Evolutionary conservation across 352 stramenopile genomes (phyloP).

Genomic region (Phytophthora cajani): DNA sequence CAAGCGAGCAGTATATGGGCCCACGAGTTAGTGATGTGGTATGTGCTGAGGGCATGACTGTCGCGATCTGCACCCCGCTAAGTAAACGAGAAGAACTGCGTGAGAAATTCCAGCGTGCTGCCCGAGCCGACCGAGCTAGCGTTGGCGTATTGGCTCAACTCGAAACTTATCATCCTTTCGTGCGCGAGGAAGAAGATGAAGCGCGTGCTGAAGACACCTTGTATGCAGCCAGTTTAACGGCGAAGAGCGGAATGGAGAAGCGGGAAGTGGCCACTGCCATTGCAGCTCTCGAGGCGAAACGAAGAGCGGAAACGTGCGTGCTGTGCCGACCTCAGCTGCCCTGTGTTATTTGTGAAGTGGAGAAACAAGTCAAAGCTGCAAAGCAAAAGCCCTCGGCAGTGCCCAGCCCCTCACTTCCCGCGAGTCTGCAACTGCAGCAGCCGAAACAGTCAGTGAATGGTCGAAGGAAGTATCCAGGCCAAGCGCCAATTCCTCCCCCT

Average conservation of each 20-base stretch:
- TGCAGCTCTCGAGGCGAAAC: conserved; percentile 29
- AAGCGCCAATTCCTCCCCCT: not conserved
- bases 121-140: conserved; percentile 57
- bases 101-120: conserved; percentile 61
- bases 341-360: conserved; percentile 44
- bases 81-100: conserved; percentile 45
- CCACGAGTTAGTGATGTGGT: conserved; percentile 62
- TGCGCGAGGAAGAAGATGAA: conserved; percentile 30
- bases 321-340: conserved; percentile 37
- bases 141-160: conserved; percentile 63
- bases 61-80: conserved; percentile 61
- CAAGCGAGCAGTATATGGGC: conserved; percentile 54
- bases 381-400: conserved; percentile 16
- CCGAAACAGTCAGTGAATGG: conserved; percentile 4
- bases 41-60: conserved; percentile 61
- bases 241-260: conserved; percentile 31
- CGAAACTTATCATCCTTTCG: conserved; percentile 71
- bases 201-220: conserved; percentile 21
- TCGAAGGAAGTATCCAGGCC: conserved; percentile 3
- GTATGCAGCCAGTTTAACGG: conserved; percentile 17
- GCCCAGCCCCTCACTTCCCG: not conserved
- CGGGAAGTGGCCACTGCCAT: conserved; percentile 33
- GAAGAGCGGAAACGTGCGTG: conserved; percentile 24
- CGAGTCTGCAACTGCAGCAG: not conserved
- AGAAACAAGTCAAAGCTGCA: conserved; percentile 22